A percentile compares a stretch with the other conserved stretches of the same genome.
These are phyloP conservation scores for Apiospora pterosperma DNA, from an alignment of 2,329 filamentous ascomycete genomes.

Conservation along the genomic window DNA sequence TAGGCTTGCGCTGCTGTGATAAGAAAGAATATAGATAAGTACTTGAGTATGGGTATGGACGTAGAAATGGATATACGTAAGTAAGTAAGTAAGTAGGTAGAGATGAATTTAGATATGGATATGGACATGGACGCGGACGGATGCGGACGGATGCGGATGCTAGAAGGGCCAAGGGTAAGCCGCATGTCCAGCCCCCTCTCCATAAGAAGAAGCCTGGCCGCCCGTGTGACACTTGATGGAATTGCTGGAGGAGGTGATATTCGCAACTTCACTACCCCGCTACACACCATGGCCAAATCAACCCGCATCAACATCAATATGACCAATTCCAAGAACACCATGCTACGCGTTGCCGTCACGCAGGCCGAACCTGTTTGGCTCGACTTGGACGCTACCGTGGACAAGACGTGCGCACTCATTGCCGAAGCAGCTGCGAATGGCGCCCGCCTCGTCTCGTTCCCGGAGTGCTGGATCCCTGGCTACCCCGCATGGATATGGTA, in stretches of 20 bases:
- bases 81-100: too few relatives aligned
- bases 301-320: background rate
- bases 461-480: constrained; percentile 41
- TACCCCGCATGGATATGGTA: constrained; percentile 29
- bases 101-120: too few relatives aligned
- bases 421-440: constrained; percentile 42
- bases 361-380: constrained; percentile 54
- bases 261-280: background rate
- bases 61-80: too few relatives aligned
- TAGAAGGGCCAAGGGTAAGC: background rate
- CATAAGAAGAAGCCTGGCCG: background rate
- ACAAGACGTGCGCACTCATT: constrained; percentile 47
- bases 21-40: too few relatives aligned
- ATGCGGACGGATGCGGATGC: too few relatives aligned
- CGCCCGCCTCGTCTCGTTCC: constrained; percentile 45
- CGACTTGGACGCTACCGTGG: constrained; percentile 41
- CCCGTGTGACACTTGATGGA: too few relatives aligned
- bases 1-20: background rate
- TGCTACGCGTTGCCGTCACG: constrained; percentile 38
- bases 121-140: too few relatives aligned
- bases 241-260: background rate
- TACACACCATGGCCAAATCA: background rate
- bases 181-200: background rate
- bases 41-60: background rate
- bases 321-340: background rate